Evolutionary conservation across 805 yeast species (phyloP), one percentile per base, ranked within the genome.

Genomic region (Cyberlindnera mycetangii): DNA sequence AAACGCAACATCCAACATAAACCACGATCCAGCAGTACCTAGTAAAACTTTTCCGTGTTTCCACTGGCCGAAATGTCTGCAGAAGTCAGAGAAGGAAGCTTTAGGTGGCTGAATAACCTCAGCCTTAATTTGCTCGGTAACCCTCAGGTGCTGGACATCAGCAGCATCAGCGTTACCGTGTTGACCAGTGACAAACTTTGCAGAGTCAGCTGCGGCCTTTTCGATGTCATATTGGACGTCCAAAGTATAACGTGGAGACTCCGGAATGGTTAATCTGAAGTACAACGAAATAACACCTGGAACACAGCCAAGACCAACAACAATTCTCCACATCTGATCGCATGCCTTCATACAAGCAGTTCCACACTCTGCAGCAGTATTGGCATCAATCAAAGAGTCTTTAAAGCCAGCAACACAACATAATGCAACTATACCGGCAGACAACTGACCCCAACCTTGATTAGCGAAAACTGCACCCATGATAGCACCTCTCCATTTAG

Each of bases 401-500:
- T 85, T 86, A 76, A 84, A 89, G 58, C 80, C 95, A 45, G 83
- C 85, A 54, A 87, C 85, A 61, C 80, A 75, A 46, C 86, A 62
- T 50, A 89, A 70, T 46, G 95, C 87, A 57, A 89, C 87, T 53
- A 89, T 73, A 78, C 92, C 96, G 49, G 89, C 96, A 16, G 82
- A 62, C 49, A 89, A 77, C 74, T 90, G 97, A 67, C 97, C 97
- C 82, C 93, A 80, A 69, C 97, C 97, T 72, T 90, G 97, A 74
- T 89, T 89, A 46, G 97, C 92, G 68, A 90, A 90, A 45, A 89
- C 96, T 24, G 96, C 95, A 62, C 87, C 89, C 96, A 89, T 89
- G 59, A 88, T 88, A 53, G 96, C 96, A 77, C 97, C 97, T 81
- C 97, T 86, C 95, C 96, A 89, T 68, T 85, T 88, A 55, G 96